phyloP scores from a whole-genome alignment of 345 rosid species.

The Brassica napus region DNA sequence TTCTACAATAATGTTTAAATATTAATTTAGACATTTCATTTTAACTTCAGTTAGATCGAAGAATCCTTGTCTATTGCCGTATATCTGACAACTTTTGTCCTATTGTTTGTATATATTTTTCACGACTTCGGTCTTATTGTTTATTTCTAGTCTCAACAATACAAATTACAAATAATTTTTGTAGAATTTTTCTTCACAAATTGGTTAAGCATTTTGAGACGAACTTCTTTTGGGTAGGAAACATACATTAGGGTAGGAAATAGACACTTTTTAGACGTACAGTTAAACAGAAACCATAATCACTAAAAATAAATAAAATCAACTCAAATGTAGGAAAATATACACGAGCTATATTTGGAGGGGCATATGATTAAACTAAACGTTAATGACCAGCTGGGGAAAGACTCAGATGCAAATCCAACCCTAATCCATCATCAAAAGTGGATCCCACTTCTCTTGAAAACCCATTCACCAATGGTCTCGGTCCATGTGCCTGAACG shows the following conservation, averaged over 20 bases:
- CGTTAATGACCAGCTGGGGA: constrained; percentile 79
- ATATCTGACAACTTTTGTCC: constrained; percentile 2
- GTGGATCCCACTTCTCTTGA: constrained; percentile 67
- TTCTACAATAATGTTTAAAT: background rate
- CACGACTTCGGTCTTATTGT: background rate
- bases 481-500: constrained; percentile 40
- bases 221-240: constrained; percentile 9
- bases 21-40: background rate
- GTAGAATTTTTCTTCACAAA: background rate
- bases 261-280: background rate
- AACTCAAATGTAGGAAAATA: constrained; percentile 48
- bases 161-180: background rate
- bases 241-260: background rate
- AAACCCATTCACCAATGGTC: constrained; percentile 69
- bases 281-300: background rate
- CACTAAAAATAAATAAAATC: constrained; percentile 38
- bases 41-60: background rate
- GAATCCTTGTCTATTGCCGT: background rate
- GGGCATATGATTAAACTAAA: constrained; percentile 7
- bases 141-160: constrained; percentile 15
- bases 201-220: constrained; percentile 15
- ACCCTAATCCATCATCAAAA: constrained; percentile 72
- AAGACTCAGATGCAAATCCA: constrained; percentile 92
- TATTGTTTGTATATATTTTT: background rate
- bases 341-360: constrained; percentile 39